Evolutionary conservation across 768 basidiomycete genomes (phyloP).

Genomic region (Tricholoma bakamatsutake): DNA sequence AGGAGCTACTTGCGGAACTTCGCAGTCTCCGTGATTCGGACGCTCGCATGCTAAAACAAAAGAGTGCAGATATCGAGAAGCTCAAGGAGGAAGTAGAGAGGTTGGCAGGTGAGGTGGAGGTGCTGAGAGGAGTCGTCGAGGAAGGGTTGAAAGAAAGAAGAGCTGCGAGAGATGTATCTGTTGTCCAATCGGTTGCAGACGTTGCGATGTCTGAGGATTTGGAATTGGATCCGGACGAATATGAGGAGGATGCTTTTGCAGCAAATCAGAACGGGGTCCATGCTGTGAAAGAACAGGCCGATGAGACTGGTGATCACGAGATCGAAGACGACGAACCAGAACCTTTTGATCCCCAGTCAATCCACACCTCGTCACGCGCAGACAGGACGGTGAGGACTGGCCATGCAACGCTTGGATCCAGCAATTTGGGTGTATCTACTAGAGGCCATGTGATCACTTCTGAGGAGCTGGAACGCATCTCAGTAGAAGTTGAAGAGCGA

Average conservation of each 20-base stretch:
- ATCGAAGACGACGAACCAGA: slow-evolving; percentile 27
- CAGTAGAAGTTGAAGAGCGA: slow-evolving; percentile 45
- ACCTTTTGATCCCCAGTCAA: slow-evolving; percentile 30
- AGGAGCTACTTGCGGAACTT: slow-evolving; percentile 61
- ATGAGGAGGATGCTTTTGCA: slow-evolving; percentile 1
- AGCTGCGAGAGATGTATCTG: slow-evolving; percentile 39
- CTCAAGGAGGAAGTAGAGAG: slow-evolving; percentile 75
- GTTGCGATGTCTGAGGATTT: slow-evolving; percentile 29
- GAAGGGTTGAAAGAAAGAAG: slow-evolving; percentile 76
- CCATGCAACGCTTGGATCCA: no score
- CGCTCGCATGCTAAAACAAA: slow-evolving; percentile 47
- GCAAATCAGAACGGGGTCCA: slow-evolving; percentile 9
- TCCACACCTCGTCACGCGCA: slow-evolving; percentile 25
- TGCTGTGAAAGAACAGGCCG: slow-evolving; percentile 14
- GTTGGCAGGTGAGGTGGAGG: slow-evolving; percentile 80
- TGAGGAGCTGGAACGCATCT: slow-evolving; percentile 58
- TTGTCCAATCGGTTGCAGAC: slow-evolving; percentile 24
- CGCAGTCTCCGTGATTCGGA: slow-evolving; percentile 61
- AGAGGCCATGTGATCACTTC: slow-evolving; percentile 42
- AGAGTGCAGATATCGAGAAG: slow-evolving; percentile 58
- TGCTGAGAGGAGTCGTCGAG: slow-evolving; percentile 82
- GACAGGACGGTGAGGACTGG: slow-evolving; percentile 47
- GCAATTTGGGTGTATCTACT: slow-evolving; percentile 18
- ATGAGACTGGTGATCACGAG: slow-evolving; percentile 21
- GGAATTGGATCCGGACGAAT: slow-evolving; percentile 17